Conservation (phyloP, 2,329 filamentous ascomycete genomes). For the Annulohypoxylon truncatum region DNA sequence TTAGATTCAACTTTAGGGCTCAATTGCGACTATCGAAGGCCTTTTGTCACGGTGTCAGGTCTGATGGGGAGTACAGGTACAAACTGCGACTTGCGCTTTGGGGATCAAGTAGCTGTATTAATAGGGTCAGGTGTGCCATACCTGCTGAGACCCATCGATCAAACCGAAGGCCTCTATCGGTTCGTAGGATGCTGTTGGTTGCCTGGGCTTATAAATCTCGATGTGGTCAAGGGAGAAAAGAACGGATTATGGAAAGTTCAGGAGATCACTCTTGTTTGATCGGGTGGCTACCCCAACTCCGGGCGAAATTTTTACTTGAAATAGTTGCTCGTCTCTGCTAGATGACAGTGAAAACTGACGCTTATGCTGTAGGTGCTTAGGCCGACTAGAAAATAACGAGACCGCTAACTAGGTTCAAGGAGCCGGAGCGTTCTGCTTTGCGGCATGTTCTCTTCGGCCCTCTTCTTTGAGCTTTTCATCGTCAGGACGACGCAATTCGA, state of each 20-base stretch:
- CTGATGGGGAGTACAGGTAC: constrained; percentile 27
- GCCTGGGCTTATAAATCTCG: constrained; percentile 13
- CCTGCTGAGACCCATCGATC: constrained; percentile 15
- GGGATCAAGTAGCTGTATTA: constrained; percentile 11
- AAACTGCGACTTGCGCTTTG: constrained; percentile 12
- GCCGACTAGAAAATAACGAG: neutral
- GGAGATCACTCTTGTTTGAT: constrained; percentile 19
- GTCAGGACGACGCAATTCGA: constrained; percentile 53
- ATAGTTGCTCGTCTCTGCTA: too few species aligned
- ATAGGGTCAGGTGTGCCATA: constrained; percentile 19
- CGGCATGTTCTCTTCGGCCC: constrained; percentile 27
- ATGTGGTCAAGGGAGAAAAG: constrained; percentile 2
- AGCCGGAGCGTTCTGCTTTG: constrained; percentile 5
- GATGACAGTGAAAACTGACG: neutral
- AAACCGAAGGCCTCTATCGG: neutral
- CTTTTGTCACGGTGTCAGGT: constrained; percentile 14
- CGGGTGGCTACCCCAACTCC: neutral
- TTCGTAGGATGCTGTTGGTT: constrained; percentile 26
- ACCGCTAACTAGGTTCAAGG: constrained; percentile 7
- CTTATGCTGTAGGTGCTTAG: neutral
- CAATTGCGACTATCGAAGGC: constrained; percentile 11
- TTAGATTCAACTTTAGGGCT: constrained; percentile 10
- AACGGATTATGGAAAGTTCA: constrained; percentile 9
- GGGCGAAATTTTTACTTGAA: neutral
- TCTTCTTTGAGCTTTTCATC: constrained; percentile 49